These are phyloP conservation scores for Suillus subaureus DNA, from an alignment of 768 basidiomycete species.

Conservation along the genomic window DNA sequence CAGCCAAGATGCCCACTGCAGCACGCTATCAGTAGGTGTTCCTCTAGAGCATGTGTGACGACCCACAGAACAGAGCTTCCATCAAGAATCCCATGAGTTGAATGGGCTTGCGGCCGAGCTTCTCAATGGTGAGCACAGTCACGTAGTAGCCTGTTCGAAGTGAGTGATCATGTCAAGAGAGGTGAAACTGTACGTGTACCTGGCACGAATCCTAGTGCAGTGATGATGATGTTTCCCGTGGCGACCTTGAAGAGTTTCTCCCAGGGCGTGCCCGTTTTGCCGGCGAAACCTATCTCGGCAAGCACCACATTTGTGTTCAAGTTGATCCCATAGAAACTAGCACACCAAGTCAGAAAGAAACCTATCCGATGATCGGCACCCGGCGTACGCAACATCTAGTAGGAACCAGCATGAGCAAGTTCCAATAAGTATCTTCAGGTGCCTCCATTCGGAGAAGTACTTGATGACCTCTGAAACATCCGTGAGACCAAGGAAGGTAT, in stretches of 20 bases:
- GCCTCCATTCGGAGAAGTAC: conserved; percentile 77
- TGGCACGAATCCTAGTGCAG: conserved; percentile 76
- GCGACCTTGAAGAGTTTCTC: conserved; percentile 67
- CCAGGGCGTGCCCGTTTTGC: conserved; percentile 58
- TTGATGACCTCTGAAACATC: conserved; percentile 52
- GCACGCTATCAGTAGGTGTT: neutral
- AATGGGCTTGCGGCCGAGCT: conserved; percentile 72
- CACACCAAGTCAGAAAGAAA: neutral
- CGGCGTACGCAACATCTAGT: conserved; percentile 62
- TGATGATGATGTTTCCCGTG: conserved; percentile 71
- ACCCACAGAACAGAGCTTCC: conserved; percentile 65
- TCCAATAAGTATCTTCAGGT: conserved; percentile 66
- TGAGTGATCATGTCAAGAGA: neutral
- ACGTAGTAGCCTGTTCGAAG: conserved; percentile 61
- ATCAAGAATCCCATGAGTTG: conserved; percentile 76
- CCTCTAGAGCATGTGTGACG: conserved; percentile 9
- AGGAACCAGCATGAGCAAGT: conserved; percentile 76
- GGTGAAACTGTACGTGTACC: conserved; percentile 37
- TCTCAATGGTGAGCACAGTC: conserved; percentile 69
- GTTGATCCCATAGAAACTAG: conserved; percentile 76
- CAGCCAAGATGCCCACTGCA: conserved; percentile 69
- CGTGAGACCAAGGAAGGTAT: conserved; percentile 2
- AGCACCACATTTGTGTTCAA: conserved; percentile 80
- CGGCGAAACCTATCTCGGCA: conserved; percentile 69
- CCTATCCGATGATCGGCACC: conserved; percentile 14